Evolutionary conservation across 2,329 filamentous ascomycete species (phyloP), one percentile per base, ranked within the genome.

Genomic region (Pseudopithomyces chartarum): DNA sequence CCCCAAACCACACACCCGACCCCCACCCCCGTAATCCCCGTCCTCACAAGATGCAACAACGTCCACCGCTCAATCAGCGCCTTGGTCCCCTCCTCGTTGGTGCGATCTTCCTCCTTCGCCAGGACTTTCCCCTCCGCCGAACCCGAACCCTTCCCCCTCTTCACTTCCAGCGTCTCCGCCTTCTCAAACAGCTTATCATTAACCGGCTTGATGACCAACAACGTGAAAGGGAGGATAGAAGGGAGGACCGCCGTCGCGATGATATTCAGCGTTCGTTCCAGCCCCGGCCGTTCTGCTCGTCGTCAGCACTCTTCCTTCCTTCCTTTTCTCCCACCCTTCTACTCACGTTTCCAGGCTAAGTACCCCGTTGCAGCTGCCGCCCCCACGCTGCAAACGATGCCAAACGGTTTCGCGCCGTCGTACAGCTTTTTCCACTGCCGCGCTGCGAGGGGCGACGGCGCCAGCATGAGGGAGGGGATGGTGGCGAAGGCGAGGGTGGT

Each of bases 11-110:
- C 64, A 26, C 65, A 65, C 15, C 74, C 42, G 0, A 66, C 57
- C 1, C 66, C 69, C 1, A 65, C 64, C 6, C 64, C 72, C 2
- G 72, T 63, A 8, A 81, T 62, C 7, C 74, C 52, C 2, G 75
- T 73, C 17, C 82, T 67, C 6, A 71, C 78, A 34, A 86, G 59
- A 63, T 86, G 86, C 63, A 85, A 65, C 48, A 78, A 73, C 2
- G 77, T 84, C 85, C 85, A 87, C 56, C 73, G 75, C 63, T 87
- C 84, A 36, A 87, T 77, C 62, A 87, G 68, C 56, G 73, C 77
- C 69, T 84, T 82, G 7, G 77, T 76, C 0, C 76, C 81, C 72
- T 82, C 79, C 43, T 77, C 78, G 52, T 77, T 70, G 26, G 64
- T 67, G 54, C 81, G 80, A 1, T 67, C 69, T 17, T 77, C 69